A percentile compares a stretch with the other conserved stretches of the same genome.
Evolutionary conservation across 306 rosid genomes (phyloP).

Genomic region (Prunus armeniaca): DNA sequence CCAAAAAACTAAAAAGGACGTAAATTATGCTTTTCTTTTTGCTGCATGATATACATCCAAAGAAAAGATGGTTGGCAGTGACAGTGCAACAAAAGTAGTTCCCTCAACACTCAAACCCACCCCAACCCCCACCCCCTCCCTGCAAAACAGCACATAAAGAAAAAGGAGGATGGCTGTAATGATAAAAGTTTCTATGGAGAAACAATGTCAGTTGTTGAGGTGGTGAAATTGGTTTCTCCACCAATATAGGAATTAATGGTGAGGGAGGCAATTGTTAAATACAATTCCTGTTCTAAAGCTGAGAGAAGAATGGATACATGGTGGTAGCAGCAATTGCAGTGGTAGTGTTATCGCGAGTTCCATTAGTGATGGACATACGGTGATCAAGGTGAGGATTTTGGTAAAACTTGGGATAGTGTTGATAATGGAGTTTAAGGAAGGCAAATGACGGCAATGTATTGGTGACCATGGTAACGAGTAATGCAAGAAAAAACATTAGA

Average conservation of each 20-base stretch:
- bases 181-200: not conserved
- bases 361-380: not conserved
- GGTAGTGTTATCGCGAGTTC: not conserved
- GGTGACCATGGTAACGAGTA: not conserved
- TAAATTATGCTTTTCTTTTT: not conserved
- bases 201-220: not conserved
- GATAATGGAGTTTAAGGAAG: not conserved
- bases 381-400: slow-evolving; percentile 4
- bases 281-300: not conserved
- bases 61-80: not conserved
- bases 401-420: not conserved
- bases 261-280: not conserved
- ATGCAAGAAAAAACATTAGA: not conserved
- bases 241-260: not conserved
- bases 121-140: too few relatives aligned
- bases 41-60: not conserved
- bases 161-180: too few relatives aligned
- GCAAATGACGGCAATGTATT: not conserved
- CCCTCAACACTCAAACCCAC: not conserved
- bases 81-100: not conserved
- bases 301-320: not conserved
- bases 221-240: not conserved
- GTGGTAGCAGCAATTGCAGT: not conserved
- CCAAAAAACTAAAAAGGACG: not conserved
- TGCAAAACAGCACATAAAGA: too few relatives aligned